Evolutionary conservation across 345 rosid species (phyloP).

Genomic region (Eutrema yunnanense): DNA sequence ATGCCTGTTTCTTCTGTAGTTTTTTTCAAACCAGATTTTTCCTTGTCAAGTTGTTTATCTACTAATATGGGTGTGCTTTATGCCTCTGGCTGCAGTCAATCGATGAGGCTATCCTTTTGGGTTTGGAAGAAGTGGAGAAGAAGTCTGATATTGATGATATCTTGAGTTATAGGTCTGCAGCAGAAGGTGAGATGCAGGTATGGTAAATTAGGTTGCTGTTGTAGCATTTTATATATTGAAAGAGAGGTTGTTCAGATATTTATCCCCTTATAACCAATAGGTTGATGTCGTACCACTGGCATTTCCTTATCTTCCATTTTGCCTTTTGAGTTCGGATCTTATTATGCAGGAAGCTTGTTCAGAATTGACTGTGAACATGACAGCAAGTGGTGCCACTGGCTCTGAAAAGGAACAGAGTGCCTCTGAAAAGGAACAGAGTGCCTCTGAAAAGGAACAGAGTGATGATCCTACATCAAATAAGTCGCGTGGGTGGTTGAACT

Average conservation of each 20-base stretch:
- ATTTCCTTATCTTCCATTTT: constrained; percentile 3
- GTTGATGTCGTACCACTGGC: neutral
- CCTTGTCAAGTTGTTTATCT: neutral
- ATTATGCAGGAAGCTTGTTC: constrained; percentile 49
- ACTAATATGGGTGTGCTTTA: constrained; percentile 25
- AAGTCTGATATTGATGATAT: constrained; percentile 80
- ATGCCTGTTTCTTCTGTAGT: neutral
- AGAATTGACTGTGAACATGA: constrained; percentile 27
- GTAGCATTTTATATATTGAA: constrained; percentile 2
- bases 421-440: constrained; percentile 47
- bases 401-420: constrained; percentile 45
- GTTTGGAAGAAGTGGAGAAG: constrained; percentile 88
- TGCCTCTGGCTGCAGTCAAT: constrained; percentile 48
- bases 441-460: constrained; percentile 47
- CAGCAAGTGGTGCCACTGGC: constrained; percentile 28
- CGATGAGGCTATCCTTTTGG: constrained; percentile 51
- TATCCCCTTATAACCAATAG: neutral
- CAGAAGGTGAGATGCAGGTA: constrained; percentile 87
- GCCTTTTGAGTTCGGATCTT: neutral
- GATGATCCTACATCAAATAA: constrained; percentile 48
- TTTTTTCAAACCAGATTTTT: neutral
- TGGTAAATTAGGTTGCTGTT: constrained; percentile 21
- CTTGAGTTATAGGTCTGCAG: constrained; percentile 74
- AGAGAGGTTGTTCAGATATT: constrained; percentile 4
- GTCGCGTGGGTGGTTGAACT: constrained; percentile 92